Conservation (phyloP, 2,329 filamentous ascomycete genomes). For the Paraconiothyrium brasiliense region DNA sequence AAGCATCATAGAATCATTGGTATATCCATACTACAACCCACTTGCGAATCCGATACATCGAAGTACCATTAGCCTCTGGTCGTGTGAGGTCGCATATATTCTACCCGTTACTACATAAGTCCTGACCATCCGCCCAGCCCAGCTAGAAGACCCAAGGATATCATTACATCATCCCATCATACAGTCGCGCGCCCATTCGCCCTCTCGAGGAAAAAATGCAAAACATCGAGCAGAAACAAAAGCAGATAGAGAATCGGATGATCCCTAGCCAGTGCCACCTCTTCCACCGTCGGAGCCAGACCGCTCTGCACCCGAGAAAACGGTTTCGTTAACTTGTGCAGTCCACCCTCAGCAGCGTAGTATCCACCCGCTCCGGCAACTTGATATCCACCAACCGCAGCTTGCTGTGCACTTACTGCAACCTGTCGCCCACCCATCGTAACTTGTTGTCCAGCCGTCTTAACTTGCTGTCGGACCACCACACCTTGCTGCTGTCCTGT, state of each 20-base stretch:
- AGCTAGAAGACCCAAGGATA: slow-evolving; percentile 25
- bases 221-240: too few relatives aligned
- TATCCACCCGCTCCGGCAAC: too few relatives aligned
- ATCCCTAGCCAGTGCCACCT: background rate
- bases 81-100: background rate
- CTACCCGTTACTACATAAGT: background rate
- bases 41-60: background rate
- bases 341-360: too few relatives aligned
- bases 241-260: background rate
- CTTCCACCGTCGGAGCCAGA: background rate
- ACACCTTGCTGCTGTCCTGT: background rate
- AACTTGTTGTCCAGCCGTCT: slow-evolving; percentile 4
- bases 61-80: background rate
- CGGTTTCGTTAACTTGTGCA: too few relatives aligned
- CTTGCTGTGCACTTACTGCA: too few relatives aligned
- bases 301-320: background rate
- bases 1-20: background rate
- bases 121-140: background rate
- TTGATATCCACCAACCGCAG: too few relatives aligned
- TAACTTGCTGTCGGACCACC: background rate
- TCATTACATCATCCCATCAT: slow-evolving; percentile 22
- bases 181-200: background rate
- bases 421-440: background rate
- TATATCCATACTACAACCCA: background rate
- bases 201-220: background rate